These are phyloP conservation scores for Ganoderma leucocontextum DNA, from an alignment of 1,284 basidiomycete species.

Conservation along the genomic window DNA sequence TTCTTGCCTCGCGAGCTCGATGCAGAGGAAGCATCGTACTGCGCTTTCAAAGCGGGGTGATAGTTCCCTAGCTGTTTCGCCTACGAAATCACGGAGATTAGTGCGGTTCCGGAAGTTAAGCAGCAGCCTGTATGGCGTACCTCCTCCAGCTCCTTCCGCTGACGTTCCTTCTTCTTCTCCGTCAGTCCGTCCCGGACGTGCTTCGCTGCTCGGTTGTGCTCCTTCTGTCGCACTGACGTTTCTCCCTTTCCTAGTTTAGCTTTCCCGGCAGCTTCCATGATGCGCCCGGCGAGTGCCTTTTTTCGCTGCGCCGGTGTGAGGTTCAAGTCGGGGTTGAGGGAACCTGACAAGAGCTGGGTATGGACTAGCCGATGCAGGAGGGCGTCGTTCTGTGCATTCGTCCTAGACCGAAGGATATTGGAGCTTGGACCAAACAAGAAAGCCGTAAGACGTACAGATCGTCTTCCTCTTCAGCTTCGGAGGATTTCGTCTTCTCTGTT, in stretches of 20 bases:
- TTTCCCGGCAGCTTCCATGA: constrained; percentile 71
- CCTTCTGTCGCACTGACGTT: constrained; percentile 59
- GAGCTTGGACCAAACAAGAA: constrained; percentile 4
- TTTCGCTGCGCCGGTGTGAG: constrained; percentile 70
- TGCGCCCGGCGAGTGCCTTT: constrained; percentile 76
- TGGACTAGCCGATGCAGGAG: constrained; percentile 79
- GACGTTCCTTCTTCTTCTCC: constrained; percentile 65
- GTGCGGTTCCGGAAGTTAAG: constrained; percentile 8
- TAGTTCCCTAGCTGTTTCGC: constrained; percentile 85
- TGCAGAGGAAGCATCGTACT: constrained; percentile 58
- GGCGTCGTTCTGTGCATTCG: constrained; percentile 78
- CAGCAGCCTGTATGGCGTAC: constrained; percentile 45
- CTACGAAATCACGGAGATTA: constrained; percentile 45
- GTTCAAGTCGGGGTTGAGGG: constrained; percentile 65
- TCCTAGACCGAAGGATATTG: constrained; percentile 49
- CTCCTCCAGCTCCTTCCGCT: constrained; percentile 67
- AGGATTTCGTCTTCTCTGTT: constrained; percentile 35
- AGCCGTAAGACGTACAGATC: constrained; percentile 53
- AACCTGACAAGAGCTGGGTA: constrained; percentile 78
- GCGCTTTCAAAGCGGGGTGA: constrained; percentile 74
- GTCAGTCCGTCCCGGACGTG: constrained; percentile 72
- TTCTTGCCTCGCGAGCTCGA: constrained; percentile 48
- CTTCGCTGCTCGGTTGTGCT: constrained; percentile 73
- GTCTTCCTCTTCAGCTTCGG: constrained; percentile 44
- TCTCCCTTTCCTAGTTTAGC: constrained; percentile 80